Base-by-base conservation (phyloP, 352 stramenopile species). In the Phytophthora multivora region DNA sequence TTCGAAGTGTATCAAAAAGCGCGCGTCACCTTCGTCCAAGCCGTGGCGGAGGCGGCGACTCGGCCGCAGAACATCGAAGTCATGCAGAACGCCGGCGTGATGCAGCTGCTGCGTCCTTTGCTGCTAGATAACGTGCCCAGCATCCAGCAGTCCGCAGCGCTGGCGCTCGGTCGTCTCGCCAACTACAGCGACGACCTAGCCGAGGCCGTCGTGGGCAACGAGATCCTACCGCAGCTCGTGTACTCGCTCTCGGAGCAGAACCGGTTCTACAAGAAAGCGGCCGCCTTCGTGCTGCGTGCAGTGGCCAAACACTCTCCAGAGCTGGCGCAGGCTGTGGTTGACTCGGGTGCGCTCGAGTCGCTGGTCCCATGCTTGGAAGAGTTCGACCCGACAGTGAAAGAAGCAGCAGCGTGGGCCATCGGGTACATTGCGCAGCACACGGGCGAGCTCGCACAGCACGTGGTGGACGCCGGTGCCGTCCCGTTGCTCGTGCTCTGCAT, bases 1-100 rank as follows among this genome's bases (percentile, higher is more conserved):
- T 98, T 98, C 74, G 95, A 98, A 60, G 87, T 94, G 52, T 98
- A 98, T 72, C 95, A 98, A 48, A 98, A 98, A 72, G 90, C 93
- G 12, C 88, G 95, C 19, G 93, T 98, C 57, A 96, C 86, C 18
- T 98, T 98, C 73, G 94, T 98, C 23, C 93, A 98, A 72, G 86
- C 91, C 9, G 91, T 98, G 23, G 94, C 95, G 5, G 95, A 98
- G 51, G 91, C 91, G 1, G 93, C 93, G 10, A 97, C 93, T n/a
- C 79, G 95, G 21, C 93, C 95, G 41, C 93, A 98, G 75, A 98
- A 98, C 68, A 98, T 98, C 51, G 94, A 98, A 59, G 90, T 98
- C 42, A 97, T 98, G 93, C 91, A 98, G 52, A 98, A 98, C 56
- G 94, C 94, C 8, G 95, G 95, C 23, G 95, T 98, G 33, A 98